These are phyloP conservation scores for Testicularia cyperi DNA, from an alignment of 1,284 basidiomycete genomes.

Conservation along the genomic window DNA sequence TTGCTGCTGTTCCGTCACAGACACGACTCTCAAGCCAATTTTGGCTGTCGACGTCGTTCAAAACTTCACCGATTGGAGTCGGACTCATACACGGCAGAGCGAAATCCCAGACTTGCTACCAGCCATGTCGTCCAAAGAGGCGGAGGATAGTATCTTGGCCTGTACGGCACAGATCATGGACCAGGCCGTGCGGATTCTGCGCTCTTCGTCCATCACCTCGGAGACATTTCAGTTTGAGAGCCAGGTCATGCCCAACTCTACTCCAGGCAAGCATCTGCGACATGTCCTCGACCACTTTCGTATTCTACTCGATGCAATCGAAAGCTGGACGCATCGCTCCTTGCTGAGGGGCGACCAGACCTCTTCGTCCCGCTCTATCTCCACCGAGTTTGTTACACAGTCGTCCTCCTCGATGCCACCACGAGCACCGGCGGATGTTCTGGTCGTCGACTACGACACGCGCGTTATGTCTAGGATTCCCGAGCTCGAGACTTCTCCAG, in stretches of 20 bases:
- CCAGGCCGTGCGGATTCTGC: conserved; percentile 40
- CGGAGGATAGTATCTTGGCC: conserved; percentile 37
- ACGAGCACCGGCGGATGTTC: conserved; percentile 9
- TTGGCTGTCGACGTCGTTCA: no score
- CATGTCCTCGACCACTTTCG: conserved; percentile 50
- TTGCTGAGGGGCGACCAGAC: no score
- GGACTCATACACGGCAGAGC: no score
- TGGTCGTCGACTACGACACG: conserved; percentile 46
- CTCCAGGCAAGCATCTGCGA: conserved; percentile 49
- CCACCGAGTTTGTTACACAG: neutral
- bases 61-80: no score
- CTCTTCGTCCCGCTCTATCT: neutral
- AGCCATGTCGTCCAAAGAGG: conserved; percentile 21
- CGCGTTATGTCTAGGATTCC: conserved; percentile 23
- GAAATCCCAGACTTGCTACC: no score
- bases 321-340: no score
- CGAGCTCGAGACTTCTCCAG: conserved; percentile 32
- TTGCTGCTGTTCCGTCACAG: no score
- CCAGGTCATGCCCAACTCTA: conserved; percentile 35
- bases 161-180: conserved; percentile 47
- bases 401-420: conserved; percentile 41
- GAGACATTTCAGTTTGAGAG: conserved; percentile 22
- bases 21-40: no score
- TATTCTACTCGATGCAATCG: conserved; percentile 39
- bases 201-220: conserved; percentile 25